Base-by-base conservation (phyloP, 106 monocot species). In the Vanilla planifolia region DNA sequence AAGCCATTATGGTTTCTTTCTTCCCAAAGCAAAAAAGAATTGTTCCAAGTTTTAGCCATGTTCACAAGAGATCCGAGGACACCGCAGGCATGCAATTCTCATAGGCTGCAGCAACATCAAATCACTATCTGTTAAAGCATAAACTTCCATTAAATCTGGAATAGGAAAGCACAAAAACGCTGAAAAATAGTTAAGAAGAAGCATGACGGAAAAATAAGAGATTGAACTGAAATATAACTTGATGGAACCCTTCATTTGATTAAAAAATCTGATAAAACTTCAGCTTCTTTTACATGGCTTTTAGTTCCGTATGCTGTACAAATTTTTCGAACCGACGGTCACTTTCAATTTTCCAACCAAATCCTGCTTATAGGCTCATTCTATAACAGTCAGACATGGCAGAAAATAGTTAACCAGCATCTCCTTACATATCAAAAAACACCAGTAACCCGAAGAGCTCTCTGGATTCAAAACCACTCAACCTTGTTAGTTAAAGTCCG, bases 301-400 rank as follows among this genome's bases (percentile, higher is more conserved):
- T 42, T 40, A 73, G 22, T 70, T 55, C 25, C 59, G 64, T 65
- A 58, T 65, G 65, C 34, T 41, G 64, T 65, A 59, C 65, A 59
- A 59, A 65, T 40, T 22, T 35, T 59, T 21, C 17, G 46, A 26
- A 48, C 63, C 26, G 6, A 20, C 5, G 39, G 39, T 28, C 4
- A 10, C 48, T 26, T 20, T 50, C 39, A 43, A 16, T 23, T 61
- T 5, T 61, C 36, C 48, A 51, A 4, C 35, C 8, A 4, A 57
- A 57, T 20, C 35, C 28, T 36, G 21, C 57, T 35, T 21, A 14
- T 22, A 42, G 43, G 21, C 11, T 20, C 63, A 9, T 9, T 19
- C 19, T 16, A 22, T 22, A 30, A 33, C 48, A 32, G n/a, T 27
- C 35, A 57, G 21, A 57, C 35, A 19, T 28, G 16, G 8, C 29